Conservation (phyloP, 805 yeast species). For the Candida cerambycidarum region DNA sequence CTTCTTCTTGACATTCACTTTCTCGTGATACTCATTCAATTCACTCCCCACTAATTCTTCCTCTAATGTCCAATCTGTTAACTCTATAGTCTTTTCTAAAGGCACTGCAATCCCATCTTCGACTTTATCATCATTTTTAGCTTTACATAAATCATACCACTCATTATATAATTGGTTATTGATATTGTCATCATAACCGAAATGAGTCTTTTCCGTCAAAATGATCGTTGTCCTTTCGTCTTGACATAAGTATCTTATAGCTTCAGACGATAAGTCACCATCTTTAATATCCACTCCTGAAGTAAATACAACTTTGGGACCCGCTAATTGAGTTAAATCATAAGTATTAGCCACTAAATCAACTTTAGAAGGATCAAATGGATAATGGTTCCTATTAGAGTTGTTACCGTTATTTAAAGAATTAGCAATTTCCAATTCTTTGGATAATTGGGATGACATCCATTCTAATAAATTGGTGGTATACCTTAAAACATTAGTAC, state of each 20-base stretch:
- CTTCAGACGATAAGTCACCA: slow-evolving; percentile 61
- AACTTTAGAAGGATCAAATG: slow-evolving; percentile 72
- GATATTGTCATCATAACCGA: slow-evolving; percentile 38
- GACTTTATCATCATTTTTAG: slow-evolving; percentile 30
- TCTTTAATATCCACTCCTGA: slow-evolving; percentile 64
- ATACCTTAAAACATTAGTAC: slow-evolving; percentile 72
- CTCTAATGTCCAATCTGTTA: slow-evolving; percentile 45
- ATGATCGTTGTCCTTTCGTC: slow-evolving; percentile 69
- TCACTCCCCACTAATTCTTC: slow-evolving; percentile 53
- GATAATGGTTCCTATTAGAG: slow-evolving; percentile 56
- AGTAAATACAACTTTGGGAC: slow-evolving; percentile 79
- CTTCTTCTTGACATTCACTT: slow-evolving; percentile 47
- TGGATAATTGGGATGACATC: slow-evolving; percentile 87
- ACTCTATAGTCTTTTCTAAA: slow-evolving; percentile 41
- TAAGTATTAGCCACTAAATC: slow-evolving; percentile 54
- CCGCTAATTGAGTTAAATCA: slow-evolving; percentile 54
- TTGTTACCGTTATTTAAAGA: slow-evolving; percentile 17
- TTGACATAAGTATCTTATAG: slow-evolving; percentile 54
- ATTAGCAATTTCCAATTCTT: slow-evolving; percentile 67
- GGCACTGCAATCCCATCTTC: slow-evolving; percentile 67
- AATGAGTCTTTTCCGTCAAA: slow-evolving; percentile 64
- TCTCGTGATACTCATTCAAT: slow-evolving; percentile 46
- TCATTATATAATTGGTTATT: slow-evolving; percentile 50
- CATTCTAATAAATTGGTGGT: slow-evolving; percentile 93
- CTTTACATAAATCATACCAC: slow-evolving; percentile 50